Base-by-base conservation (phyloP, 192 early-diverging fungal species). In the Coemansia sp. region DNA sequence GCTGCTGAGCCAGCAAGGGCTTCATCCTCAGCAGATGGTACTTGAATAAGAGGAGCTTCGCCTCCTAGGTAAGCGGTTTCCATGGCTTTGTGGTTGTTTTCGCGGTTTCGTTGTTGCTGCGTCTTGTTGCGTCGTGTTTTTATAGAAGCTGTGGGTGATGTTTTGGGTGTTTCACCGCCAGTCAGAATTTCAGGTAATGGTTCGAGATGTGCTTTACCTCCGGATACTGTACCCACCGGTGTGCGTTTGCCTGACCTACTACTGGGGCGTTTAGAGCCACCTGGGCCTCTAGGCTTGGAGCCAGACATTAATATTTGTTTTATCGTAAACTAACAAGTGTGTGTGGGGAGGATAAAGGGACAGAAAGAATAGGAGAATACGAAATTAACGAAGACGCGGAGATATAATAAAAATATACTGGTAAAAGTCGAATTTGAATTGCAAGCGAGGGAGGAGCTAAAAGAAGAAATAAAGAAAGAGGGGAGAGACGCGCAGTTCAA, bases 231-330 rank as follows among this genome's bases (percentile, higher is more conserved):
- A 17, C 33, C 41, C 10, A 34, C 18, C 14, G 57, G 20, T 38
- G 26, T 11, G 22, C 20, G 40, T 55, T 45, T 53, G 60, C 25
- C 45, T 18, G 3, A 55, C 30, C 34, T 29, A 25, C 56, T 60
- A 14, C 28, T 41, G 1, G 47, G 18, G 20, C 42, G 30, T 24
- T 58, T 56, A 32, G 53, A 28, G 46, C 26, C 44, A 9, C 34
- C 52, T 13, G 63, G 45, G 26, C 45, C 29, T 37, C 40, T 50
- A n/a, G 22, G 35, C 44, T 42, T 66, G 32, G 58, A 56, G 27
- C 38, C 43, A 3, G 64, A 58, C 64, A 66, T 65, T 66, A 28
- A n/a, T n/a, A n/a, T n/a, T n/a, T n/a, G n/a, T n/a, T n/a, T n/a
- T n/a, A n/a, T n/a, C n/a, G n/a, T n/a, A n/a, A n/a, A n/a, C n/a